Evolutionary conservation across 768 basidiomycete species (phyloP).

Genomic region (Cystoderma amianthinum): DNA sequence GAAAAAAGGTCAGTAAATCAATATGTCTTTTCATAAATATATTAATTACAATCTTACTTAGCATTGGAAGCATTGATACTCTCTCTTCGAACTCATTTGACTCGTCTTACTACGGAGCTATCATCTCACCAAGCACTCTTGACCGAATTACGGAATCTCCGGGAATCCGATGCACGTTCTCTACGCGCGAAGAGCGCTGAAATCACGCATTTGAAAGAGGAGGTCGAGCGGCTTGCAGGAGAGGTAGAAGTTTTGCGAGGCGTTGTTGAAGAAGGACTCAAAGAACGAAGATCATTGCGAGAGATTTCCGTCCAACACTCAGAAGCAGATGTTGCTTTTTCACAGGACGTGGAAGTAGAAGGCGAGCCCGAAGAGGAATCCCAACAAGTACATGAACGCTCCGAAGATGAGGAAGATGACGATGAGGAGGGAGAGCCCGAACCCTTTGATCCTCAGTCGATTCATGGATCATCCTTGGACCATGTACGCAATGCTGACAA

Average conservation of each 20-base stretch:
- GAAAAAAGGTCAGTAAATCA: slow-evolving; percentile 67
- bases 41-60: slow-evolving; percentile 20
- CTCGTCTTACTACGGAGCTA: slow-evolving; percentile 73
- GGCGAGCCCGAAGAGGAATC: slow-evolving; percentile 15
- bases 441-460: slow-evolving; percentile 26
- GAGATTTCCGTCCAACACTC: slow-evolving; percentile 27
- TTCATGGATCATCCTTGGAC: slow-evolving; percentile 20
- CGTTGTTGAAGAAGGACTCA: slow-evolving; percentile 82
- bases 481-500: slow-evolving; percentile 22
- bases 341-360: slow-evolving; percentile 21
- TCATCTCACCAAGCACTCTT: slow-evolving; percentile 71
- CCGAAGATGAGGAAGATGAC: slow-evolving; percentile 16
- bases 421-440: slow-evolving; percentile 23
- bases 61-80: slow-evolving; percentile 77
- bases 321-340: slow-evolving; percentile 25
- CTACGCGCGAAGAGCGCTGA: slow-evolving; percentile 59
- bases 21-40: too few relatives aligned
- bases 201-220: slow-evolving; percentile 57
- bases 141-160: slow-evolving; percentile 51
- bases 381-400: slow-evolving; percentile 7
- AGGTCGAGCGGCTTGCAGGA: slow-evolving; percentile 75
- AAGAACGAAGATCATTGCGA: slow-evolving; percentile 55
- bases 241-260: slow-evolving; percentile 86
- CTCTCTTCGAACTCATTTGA: slow-evolving; percentile 67
- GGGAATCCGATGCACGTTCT: slow-evolving; percentile 54